Base-by-base conservation (phyloP, 2,329 filamentous ascomycete species). In the Proliferodiscus dingleyae region DNA sequence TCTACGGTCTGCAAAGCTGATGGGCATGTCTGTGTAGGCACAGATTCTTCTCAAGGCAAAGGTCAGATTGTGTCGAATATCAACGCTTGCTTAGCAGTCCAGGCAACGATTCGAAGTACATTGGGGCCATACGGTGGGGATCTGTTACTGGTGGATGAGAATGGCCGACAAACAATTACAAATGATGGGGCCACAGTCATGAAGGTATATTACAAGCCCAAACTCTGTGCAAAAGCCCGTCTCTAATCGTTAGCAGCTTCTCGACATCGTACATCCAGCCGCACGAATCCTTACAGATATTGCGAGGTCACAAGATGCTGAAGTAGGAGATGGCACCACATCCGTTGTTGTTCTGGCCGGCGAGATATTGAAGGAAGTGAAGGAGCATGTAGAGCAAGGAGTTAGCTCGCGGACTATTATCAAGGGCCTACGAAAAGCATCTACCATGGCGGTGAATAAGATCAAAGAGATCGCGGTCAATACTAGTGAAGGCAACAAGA, bases 151-250 rank as follows among this genome's bases (percentile, higher is more conserved):
- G 91, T 97, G 46, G 93, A 97, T 70, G 84, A 83, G 68, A 96
- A 96, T 75, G 93, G 93, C 68, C 84, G 73, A 68, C 89, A 96
- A 73, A 98, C 93, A 45, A 97, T 98, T 66, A 98, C 93, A 61
- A 98, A 98, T 71, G 93, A 98, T 73, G 93, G 93, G 64, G 93
- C 93, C 39, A 98, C 93, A 41, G 93, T 97, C 51, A 98, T 98
- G 93, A 97, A 96, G 83, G 87, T 89, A 67, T 59, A 6, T 13
- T 29, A 22, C 13, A 30, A 32, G 10, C 19, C 7, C 10, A 5
- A 13, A 8, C 7, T 4, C 28, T 24, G n/a, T 22, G 6, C 28
- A 6, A 2, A 11, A 56, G 30, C 37, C 45, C 48, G 24, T 49
- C 41, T 40, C 46, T 54, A 38, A 55, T 33, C 28, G 8, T 37